These are phyloP conservation scores for Fusarium sp. DNA, from an alignment of 2,329 filamentous ascomycete genomes.

Conservation along the genomic window DNA sequence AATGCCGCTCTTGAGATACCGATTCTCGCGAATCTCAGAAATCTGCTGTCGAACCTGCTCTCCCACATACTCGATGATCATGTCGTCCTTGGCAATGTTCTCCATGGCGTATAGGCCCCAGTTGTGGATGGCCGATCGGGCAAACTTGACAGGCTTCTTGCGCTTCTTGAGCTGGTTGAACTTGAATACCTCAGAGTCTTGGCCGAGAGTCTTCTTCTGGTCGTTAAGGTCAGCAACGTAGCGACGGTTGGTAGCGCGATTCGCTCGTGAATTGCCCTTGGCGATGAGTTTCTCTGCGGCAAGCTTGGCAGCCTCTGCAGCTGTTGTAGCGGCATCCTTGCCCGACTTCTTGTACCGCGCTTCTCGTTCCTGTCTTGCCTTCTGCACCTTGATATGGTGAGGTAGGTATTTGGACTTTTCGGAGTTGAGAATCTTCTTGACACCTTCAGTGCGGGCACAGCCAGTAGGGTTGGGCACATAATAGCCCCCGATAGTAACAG, in stretches of 20 bases:
- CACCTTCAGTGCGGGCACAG: constrained; percentile 88
- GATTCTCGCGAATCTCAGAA: constrained; percentile 91
- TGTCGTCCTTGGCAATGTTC: constrained; percentile 95
- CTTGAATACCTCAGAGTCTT: constrained; percentile 89
- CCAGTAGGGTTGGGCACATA: constrained; percentile 90
- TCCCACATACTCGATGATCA: constrained; percentile 99
- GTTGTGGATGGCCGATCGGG: constrained; percentile 96
- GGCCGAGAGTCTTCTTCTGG: constrained; percentile 85
- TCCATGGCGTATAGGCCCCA: constrained; percentile 99
- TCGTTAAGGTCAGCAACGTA: constrained; percentile 95
- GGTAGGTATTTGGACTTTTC: constrained; percentile 99
- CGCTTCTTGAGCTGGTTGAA: constrained; percentile 99
- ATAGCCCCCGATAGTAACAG: constrained; percentile 67
- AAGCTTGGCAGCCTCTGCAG: constrained; percentile 76
- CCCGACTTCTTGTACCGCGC: constrained; percentile 74
- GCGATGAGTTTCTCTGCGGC: constrained; percentile 82
- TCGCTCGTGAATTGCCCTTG: constrained; percentile 91
- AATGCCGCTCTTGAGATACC: constrained; percentile 95
- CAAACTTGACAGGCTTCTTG: constrained; percentile 99
- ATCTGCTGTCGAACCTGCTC: constrained; percentile 98
- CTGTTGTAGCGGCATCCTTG: constrained; percentile 72
- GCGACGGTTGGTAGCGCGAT: constrained; percentile 94
- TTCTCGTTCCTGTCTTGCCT: constrained; percentile 90
- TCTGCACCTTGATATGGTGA: constrained; percentile 96
- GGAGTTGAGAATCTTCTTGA: constrained; percentile 94